Evolutionary conservation across 1,139 yeast species (phyloP).

Genomic region (Pichia sp.): DNA sequence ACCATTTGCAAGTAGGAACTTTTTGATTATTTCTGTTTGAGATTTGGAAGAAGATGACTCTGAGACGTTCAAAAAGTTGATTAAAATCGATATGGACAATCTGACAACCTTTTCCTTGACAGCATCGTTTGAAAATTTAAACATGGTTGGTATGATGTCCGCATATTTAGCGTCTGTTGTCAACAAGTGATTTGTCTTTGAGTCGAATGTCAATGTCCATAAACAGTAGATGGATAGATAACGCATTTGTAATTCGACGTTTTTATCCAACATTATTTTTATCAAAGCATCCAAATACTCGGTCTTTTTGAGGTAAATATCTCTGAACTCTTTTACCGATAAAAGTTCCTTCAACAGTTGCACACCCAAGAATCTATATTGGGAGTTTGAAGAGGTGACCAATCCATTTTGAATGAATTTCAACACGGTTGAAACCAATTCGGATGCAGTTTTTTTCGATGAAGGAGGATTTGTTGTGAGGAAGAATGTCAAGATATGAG

Average conservation of each 20-base stretch:
- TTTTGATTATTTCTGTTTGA: conserved; percentile 42
- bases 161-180: conserved; percentile 48
- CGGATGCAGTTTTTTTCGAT: neutral
- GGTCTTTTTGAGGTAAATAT: conserved; percentile 43
- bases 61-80: conserved; percentile 47
- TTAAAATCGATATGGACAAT: conserved; percentile 67
- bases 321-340: conserved; percentile 54
- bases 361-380: conserved; percentile 59
- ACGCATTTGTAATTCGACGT: conserved; percentile 72
- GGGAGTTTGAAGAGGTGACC: conserved; percentile 45
- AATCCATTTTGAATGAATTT: conserved; percentile 42
- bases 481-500: conserved; percentile 41
- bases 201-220: conserved; percentile 82
- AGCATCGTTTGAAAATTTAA: conserved; percentile 58
- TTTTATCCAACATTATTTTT: conserved; percentile 24
- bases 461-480: conserved; percentile 21
- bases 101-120: conserved; percentile 91
- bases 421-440: conserved; percentile 30
- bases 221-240: conserved; percentile 72
- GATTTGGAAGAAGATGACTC: conserved; percentile 28
- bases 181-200: conserved; percentile 46
- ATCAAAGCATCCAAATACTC: conserved; percentile 4
- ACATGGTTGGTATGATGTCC: conserved; percentile 51
- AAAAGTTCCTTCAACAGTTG: conserved; percentile 65
- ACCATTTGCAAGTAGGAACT: conserved; percentile 75